Conservation (phyloP, 345 rosid genomes). For the Hibiscus syriacus region DNA sequence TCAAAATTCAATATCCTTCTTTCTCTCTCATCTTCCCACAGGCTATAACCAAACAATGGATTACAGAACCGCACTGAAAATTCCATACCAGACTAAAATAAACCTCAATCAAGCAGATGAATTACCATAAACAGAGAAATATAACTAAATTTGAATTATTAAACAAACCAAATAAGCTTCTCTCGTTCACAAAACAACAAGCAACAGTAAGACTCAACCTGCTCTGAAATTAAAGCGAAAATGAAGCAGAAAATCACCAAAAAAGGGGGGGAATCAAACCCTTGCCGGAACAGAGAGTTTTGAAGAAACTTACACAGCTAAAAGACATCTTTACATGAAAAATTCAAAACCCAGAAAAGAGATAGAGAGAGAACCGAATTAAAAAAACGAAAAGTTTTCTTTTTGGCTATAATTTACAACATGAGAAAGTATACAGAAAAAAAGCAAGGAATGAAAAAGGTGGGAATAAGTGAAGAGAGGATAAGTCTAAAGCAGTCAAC, state of each 20-base stretch:
- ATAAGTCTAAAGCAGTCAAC: not conserved
- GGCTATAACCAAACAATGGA: not conserved
- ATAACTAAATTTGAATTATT: too few species aligned
- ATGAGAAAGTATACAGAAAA: conserved; percentile 15
- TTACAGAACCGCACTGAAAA: not conserved
- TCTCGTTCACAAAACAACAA: not conserved
- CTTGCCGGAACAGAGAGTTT: not conserved
- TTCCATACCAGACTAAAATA: too few species aligned
- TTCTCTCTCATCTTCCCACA: not conserved
- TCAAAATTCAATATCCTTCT: not conserved
- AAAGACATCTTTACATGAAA: conserved; percentile 19
- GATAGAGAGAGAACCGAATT: not conserved
- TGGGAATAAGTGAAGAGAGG: not conserved
- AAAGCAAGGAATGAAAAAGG: conserved; percentile 8
- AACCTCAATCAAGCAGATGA: not conserved
- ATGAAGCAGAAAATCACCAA: not conserved
- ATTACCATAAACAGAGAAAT: not conserved
- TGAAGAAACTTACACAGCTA: conserved; percentile 25
- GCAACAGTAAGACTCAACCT: not conserved
- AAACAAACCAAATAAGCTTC: not conserved
- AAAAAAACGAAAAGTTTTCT: not conserved
- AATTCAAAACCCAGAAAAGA: not conserved
- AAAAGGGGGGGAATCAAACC: not conserved
- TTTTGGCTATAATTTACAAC: not conserved
- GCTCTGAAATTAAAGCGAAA: not conserved